Base-by-base conservation (phyloP, 1,284 basidiomycete genomes). In the Jaminaea rosea region DNA sequence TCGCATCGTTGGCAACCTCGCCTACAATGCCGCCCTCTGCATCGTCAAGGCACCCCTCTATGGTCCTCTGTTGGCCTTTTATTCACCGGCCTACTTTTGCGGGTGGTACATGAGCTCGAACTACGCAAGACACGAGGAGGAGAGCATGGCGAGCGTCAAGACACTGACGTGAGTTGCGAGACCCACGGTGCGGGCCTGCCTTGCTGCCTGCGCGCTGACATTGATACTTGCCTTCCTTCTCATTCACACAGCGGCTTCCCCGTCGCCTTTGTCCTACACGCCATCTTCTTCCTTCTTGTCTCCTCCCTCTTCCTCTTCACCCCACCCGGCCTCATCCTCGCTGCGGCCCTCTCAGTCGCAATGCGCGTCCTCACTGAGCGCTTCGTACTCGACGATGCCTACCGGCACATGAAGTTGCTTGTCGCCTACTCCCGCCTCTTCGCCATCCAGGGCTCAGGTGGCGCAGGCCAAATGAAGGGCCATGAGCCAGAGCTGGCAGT, bases 131-230 rank as follows among this genome's bases (percentile, higher is more conserved):
- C 56, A 59, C 34, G 56, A 59, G 44, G 56, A 59, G 45, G 56
- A 59, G 48, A 59, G 56, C 41, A 59, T 59, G 53, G 52, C 53
- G 27, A 54, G 52, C 27, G 53, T 51, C 24, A 55, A 55, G 49
- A 44, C 34, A 28, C 36, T 55, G 8, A 47, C 42, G 49, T 51
- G 49, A 51, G 49, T 51, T 6, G 5, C 15, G 10, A 11, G 17
- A 9, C 37, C n/a, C n/a, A n/a, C n/a, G n/a, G n/a, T n/a, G n/a
- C n/a, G n/a, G n/a, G n/a, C n/a, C n/a, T n/a, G n/a, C n/a, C n/a
- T n/a, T n/a, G n/a, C n/a, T n/a, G n/a, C n/a, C n/a, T n/a, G n/a
- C n/a, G n/a, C n/a, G n/a, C n/a, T n/a, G n/a, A n/a, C n/a, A n/a
- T n/a, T n/a, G n/a, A n/a, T n/a, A n/a, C n/a, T n/a, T n/a, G n/a